A percentile compares a stretch with the other conserved stretches of the same genome.
Evolutionary conservation across 352 stramenopile species (phyloP).

Genomic region (Phytophthora citricola): DNA sequence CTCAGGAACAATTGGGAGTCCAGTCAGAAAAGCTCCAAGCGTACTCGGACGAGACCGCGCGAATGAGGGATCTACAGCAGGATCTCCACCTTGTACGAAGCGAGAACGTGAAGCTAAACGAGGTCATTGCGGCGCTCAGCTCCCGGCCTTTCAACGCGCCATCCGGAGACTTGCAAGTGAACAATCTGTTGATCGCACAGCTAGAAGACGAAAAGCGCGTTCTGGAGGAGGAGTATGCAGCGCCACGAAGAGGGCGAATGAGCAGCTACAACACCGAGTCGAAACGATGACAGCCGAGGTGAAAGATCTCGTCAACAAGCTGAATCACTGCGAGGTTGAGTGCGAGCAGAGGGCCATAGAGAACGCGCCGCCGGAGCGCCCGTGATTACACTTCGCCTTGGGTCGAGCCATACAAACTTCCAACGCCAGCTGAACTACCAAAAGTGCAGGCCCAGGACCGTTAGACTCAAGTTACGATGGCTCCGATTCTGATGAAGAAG

Average conservation of each 20-base stretch:
- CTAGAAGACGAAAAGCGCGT: slow-evolving; percentile 48
- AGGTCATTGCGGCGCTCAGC: slow-evolving; percentile 51
- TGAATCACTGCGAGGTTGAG: slow-evolving; percentile 22
- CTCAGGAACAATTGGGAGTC: slow-evolving; percentile 45
- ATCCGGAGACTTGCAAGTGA: slow-evolving; percentile 50
- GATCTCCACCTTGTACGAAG: slow-evolving; percentile 59
- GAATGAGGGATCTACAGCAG: slow-evolving; percentile 46
- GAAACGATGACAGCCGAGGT: slow-evolving; percentile 33
- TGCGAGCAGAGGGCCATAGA: slow-evolving; percentile 48
- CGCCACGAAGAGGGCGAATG: slow-evolving; percentile 9
- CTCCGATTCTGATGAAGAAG: too few relatives aligned
- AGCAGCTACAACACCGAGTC: slow-evolving; percentile 22
- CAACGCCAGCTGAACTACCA: too few relatives aligned
- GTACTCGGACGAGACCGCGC: slow-evolving; percentile 39
- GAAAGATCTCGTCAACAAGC: slow-evolving; percentile 29
- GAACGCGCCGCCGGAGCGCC: too few relatives aligned
- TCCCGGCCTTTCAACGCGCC: slow-evolving; percentile 57
- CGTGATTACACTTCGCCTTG: too few relatives aligned
- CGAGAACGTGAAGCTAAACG: slow-evolving; percentile 65
- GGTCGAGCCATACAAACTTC: too few relatives aligned
- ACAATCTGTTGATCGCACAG: slow-evolving; percentile 54
- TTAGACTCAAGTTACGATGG: too few relatives aligned
- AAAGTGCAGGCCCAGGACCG: too few relatives aligned
- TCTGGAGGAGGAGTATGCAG: slow-evolving; percentile 28
- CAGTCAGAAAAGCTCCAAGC: slow-evolving; percentile 46